Base-by-base conservation (phyloP, 2,329 filamentous ascomycete genomes). In the Coleophoma eucalyptorum region DNA sequence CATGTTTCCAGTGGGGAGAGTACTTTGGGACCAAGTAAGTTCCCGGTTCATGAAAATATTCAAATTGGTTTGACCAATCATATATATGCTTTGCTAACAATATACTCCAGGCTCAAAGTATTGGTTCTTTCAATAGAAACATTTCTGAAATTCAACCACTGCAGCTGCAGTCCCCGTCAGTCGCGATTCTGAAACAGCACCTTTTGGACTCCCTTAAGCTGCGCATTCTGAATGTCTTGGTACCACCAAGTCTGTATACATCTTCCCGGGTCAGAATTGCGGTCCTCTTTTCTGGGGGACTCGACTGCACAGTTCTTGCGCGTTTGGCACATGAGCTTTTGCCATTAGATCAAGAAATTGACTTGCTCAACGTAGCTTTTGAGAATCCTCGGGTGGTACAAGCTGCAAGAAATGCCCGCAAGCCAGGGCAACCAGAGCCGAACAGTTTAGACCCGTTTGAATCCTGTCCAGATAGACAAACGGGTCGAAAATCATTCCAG, bases 321-420 rank as follows among this genome's bases (percentile, higher is more conserved):
- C 82, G 91, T 41, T 70, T 97, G 20, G 76, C 81, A 11, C 89
- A 96, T 64, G 87, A 96, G 12, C 69, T 95, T 2, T 66, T 97
- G 2, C 87, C 89, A 0, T 13, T 65, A 0, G 69, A 77, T 4
- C 85, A 95, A 61, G 73, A 79, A 1, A 84, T 99, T 54, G 94
- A 97, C 64, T 76, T 99, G 8, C 78, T 99, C 56, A 99, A 99
- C 58, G 93, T 99, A 43, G 94, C 93, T 0, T 99, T 99, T 62
- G 90, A 99, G 67, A 99, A 99, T 58, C 93, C 92, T 0, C 80
- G 89, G 32, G 81, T 86, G 56, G 84, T 78, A 52, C 83, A 76
- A 3, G 76, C 81, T 41, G 69, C 80, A 12, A 72, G 72, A 18
- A 72, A 67, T 51, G 63, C 56, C 31, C 48, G 49, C 58, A 54